A percentile compares a stretch with the other conserved stretches of the same genome.
Conservation (phyloP, 768 basidiomycete species). For the Termitomyces sp. region DNA sequence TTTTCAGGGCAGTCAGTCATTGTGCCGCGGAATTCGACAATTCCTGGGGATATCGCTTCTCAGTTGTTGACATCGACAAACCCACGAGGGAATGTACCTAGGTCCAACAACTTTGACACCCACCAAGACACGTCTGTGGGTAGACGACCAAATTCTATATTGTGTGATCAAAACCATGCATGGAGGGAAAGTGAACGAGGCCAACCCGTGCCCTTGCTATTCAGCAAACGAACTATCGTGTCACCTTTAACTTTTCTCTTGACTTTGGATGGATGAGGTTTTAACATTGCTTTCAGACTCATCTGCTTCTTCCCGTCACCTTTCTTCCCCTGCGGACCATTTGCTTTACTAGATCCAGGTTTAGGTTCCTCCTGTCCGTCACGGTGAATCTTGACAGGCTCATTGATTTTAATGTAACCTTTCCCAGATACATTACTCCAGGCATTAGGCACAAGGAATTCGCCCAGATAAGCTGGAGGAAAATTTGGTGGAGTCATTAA, state of each 20-base stretch:
- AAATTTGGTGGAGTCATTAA: constrained; percentile 10
- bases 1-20: constrained; percentile 74
- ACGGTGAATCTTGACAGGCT: constrained; percentile 52
- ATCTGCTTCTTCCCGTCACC: constrained; percentile 54
- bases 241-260: constrained; percentile 59
- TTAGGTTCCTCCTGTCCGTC: constrained; percentile 37
- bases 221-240: constrained; percentile 62
- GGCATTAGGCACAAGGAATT: constrained; percentile 62
- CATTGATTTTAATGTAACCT: constrained; percentile 62
- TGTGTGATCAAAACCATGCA: neutral
- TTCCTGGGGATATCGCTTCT: constrained; percentile 29
- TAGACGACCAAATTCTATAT: constrained; percentile 67
- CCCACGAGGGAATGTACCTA: constrained; percentile 34
- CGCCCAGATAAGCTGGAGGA: constrained; percentile 53
- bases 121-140: constrained; percentile 65
- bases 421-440: constrained; percentile 76
- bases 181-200: neutral
- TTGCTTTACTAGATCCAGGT: constrained; percentile 18
- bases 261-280: constrained; percentile 42
- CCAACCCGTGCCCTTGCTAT: constrained; percentile 59
- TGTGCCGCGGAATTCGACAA: constrained; percentile 62
- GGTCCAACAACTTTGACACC: constrained; percentile 70
- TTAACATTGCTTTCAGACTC: constrained; percentile 61
- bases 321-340: constrained; percentile 26
- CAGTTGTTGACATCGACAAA: neutral